These are phyloP conservation scores for Xylariaceae sp. DNA, from an alignment of 2,329 filamentous ascomycete genomes.

Conservation along the genomic window DNA sequence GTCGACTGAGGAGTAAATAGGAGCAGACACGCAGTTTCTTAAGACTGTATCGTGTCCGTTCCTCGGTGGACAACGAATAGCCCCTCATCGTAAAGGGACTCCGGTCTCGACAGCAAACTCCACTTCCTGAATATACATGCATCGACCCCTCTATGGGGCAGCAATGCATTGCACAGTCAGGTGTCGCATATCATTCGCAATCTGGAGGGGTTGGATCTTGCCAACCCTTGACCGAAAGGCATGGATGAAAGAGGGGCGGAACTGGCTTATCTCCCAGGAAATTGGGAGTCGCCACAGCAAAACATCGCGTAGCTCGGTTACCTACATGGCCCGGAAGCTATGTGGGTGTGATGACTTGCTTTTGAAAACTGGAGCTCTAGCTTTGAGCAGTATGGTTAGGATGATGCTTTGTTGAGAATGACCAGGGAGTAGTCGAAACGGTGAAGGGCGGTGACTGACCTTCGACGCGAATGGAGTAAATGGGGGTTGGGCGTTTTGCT, in stretches of 20 bases:
- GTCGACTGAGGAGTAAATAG: too few species aligned
- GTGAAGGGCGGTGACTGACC: conserved; percentile 16
- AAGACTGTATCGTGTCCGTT: conserved; percentile 16
- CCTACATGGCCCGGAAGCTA: too few species aligned
- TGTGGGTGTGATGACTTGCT: too few species aligned
- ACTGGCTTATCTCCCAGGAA: too few species aligned
- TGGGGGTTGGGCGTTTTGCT: neutral
- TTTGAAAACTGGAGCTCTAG: too few species aligned
- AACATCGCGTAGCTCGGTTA: too few species aligned
- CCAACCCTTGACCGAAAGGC: too few species aligned
- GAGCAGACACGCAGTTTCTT: conserved; percentile 4
- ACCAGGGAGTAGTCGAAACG: conserved; percentile 12
- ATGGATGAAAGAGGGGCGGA: too few species aligned
- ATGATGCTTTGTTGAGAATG: too few species aligned
- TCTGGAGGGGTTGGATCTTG: conserved; percentile 9
- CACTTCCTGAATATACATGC: conserved; percentile 6
- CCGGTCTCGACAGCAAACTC: conserved; percentile 5
- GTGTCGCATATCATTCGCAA: conserved; percentile 2
- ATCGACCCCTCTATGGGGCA: conserved; percentile 19
- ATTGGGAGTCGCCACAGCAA: too few species aligned
- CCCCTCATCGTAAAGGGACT: conserved; percentile 13
- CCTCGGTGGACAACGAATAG: conserved; percentile 6
- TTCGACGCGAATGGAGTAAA: conserved; percentile 1
- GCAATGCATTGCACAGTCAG: too few species aligned
- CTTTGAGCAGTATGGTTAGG: too few species aligned